These are phyloP conservation scores for Beauveria pseudobassiana DNA, from an alignment of 2,329 filamentous ascomycete genomes.

Conservation along the genomic window DNA sequence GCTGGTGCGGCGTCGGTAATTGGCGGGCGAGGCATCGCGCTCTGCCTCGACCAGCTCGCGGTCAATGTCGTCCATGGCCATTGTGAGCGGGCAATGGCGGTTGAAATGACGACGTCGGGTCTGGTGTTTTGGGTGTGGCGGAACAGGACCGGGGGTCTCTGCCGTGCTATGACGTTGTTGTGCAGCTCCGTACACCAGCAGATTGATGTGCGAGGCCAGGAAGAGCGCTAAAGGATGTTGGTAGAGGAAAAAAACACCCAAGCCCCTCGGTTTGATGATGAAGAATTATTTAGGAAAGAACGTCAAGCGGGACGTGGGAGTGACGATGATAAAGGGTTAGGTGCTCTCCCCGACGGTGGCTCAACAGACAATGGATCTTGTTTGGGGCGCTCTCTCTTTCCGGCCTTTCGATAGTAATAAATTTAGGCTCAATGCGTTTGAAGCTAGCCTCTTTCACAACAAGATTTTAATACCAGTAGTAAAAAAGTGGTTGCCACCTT, in stretches of 20 bases:
- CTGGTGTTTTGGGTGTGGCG: not conserved
- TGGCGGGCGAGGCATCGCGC: constrained; percentile 40
- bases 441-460: not conserved
- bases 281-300: not conserved
- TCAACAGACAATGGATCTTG: not conserved
- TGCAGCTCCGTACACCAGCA: not conserved
- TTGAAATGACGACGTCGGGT: not conserved
- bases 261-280: not conserved
- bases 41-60: constrained; percentile 47
- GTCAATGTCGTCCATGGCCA: constrained; percentile 46
- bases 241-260: not conserved
- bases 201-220: not conserved
- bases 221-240: not conserved
- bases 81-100: constrained; percentile 14
- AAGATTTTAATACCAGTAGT: not conserved
- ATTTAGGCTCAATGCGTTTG: not conserved
- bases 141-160: not conserved
- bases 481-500: not conserved
- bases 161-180: constrained; percentile 9
- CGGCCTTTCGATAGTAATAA: not conserved
- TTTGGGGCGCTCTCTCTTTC: not conserved
- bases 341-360: not conserved
- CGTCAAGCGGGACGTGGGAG: not conserved
- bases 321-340: not conserved
- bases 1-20: constrained; percentile 33